phyloP scores from a whole-genome alignment of 768 basidiomycete species.

The Pholiota conissans region DNA sequence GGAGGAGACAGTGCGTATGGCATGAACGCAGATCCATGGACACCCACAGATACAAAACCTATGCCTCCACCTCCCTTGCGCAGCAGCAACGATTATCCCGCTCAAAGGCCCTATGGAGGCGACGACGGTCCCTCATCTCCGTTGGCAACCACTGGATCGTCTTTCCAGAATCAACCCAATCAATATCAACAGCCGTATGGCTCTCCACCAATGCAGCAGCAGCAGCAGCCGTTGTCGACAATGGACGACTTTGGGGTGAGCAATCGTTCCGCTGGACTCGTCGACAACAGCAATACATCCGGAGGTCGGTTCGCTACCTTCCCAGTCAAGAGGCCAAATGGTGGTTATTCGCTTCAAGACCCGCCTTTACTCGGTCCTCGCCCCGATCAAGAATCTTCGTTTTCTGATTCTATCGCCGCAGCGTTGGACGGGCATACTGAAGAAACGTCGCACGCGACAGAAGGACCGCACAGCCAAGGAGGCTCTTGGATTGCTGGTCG shows the following conservation, averaged over 20 bases:
- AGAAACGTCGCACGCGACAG: constrained; percentile 8
- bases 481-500: constrained; percentile 9
- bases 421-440: constrained; percentile 23
- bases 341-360: constrained; percentile 28
- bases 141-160: background rate
- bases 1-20: constrained; percentile 1
- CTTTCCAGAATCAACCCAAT: background rate
- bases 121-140: background rate
- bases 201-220: constrained; percentile 13
- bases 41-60: constrained; percentile 14
- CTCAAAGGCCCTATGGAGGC: background rate
- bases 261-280: constrained; percentile 18
- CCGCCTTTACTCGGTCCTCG: constrained; percentile 21
- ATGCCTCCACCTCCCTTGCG: constrained; percentile 15
- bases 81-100: constrained; percentile 8
- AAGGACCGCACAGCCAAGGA: constrained; percentile 9
- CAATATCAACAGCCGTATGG: constrained; percentile 9
- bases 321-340: constrained; percentile 44
- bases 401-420: constrained; percentile 37
- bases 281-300: constrained; percentile 21
- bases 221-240: too few species aligned
- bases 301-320: constrained; percentile 69
- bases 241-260: constrained; percentile 47
- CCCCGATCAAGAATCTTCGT: constrained; percentile 29
- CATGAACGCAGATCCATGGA: background rate